Base-by-base conservation (phyloP, 805 yeast species). In the Kurtzmaniella cleridarum region DNA sequence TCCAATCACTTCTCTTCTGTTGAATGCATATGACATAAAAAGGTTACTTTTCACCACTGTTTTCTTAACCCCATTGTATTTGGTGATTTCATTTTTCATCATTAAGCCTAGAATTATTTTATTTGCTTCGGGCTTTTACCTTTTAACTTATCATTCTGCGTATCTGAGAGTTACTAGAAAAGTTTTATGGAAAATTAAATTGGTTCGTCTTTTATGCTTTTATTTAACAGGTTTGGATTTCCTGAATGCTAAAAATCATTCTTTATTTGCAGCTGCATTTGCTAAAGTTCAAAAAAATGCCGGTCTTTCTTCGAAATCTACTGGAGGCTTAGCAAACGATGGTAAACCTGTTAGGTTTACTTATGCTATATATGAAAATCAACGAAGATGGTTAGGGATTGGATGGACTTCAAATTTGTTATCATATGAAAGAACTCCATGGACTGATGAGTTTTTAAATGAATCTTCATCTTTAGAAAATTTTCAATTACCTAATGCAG, bases 381-480 rank as follows among this genome's bases (percentile, higher is more conserved):
- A 91, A 66, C 79, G 98, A 55, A 80, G 95, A 52, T 91, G 98
- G 98, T 71, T 91, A 30, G 98, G 97, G 11, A 86, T 91, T 50
- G 98, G 98, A 10, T 91, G 98, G 98, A 91, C 98, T 0, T 72
- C 95, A 12, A 89, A 89, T 54, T 71, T 93, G 56, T 71, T 93
- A 45, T 82, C 95, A 36, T 91, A 91, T 56, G 98, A 91, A 63
- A 76, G 98, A 55, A 81, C 95, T 0, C 83, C 98, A 3, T 91
- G 98, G 97, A 90, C 98, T 0, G 98, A 91, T 57, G 97, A 90
- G 59, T 90, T 89, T 54, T 68, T 89, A 45, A 91, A 90, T 59
- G 96, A 89, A 56, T 76, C 87, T 1, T 78, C 84, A 5, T 70
- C 89, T 7, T 81, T 90, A 14, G 93, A 84, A 5, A 63, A 72